phyloP scores from a whole-genome alignment of 345 rosid genomes.

The Camelina sativa region DNA sequence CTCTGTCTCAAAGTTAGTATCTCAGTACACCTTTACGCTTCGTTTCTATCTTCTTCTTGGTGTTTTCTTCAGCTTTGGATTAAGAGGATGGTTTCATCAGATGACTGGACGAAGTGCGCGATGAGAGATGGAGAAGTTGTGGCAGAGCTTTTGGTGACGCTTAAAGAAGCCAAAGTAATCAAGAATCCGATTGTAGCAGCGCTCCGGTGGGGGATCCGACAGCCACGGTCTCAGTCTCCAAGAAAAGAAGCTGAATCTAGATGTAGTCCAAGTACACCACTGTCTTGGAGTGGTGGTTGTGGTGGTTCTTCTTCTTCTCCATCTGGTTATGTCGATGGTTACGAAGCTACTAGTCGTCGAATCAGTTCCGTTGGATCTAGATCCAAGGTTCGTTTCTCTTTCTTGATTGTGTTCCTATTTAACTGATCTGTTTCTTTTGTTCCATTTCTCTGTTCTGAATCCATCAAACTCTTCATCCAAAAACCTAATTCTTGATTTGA shows the following conservation, averaged over 20 bases:
- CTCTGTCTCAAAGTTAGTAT: slow-evolving; percentile 31
- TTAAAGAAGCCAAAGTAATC: slow-evolving; percentile 54
- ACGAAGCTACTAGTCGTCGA: slow-evolving; percentile 66
- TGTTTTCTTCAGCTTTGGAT: background rate
- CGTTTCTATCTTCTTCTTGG: background rate
- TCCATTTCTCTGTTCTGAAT: slow-evolving; percentile 22
- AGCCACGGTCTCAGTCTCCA: slow-evolving; percentile 55
- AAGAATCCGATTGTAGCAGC: slow-evolving; percentile 38
- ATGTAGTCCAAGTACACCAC: slow-evolving; percentile 77
- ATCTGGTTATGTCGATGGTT: slow-evolving; percentile 63
- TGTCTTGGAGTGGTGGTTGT: slow-evolving; percentile 66
- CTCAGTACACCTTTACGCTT: slow-evolving; percentile 13
- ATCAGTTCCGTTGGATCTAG: slow-evolving; percentile 54
- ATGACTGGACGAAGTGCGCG: slow-evolving; percentile 79
- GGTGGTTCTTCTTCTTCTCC: slow-evolving; percentile 55
- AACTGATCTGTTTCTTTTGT: slow-evolving; percentile 34
- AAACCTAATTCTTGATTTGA: background rate
- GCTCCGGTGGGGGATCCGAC: slow-evolving; percentile 71
- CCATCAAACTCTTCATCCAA: background rate
- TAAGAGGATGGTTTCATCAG: slow-evolving; percentile 43
- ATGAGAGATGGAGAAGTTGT: slow-evolving; percentile 73
- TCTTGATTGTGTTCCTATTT: background rate
- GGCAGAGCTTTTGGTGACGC: slow-evolving; percentile 64
- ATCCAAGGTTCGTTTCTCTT: slow-evolving; percentile 62
- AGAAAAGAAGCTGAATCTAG: slow-evolving; percentile 55